Conservation (phyloP, 2,329 filamentous ascomycete genomes). For the Diaporthe velutina region DNA sequence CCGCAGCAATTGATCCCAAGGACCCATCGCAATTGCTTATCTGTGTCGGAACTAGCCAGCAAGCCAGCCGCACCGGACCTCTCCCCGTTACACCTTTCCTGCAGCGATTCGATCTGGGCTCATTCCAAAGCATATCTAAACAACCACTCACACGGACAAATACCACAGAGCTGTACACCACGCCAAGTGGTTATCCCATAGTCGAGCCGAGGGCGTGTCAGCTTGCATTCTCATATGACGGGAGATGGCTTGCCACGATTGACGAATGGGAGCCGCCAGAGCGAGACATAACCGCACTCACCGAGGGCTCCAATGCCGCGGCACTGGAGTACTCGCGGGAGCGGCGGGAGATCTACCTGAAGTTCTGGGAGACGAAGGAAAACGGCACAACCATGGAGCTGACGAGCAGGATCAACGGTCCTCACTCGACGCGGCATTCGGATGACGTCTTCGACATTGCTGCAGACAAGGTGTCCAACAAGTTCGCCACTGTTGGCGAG, state of each 20-base stretch:
- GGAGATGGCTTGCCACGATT: slow-evolving; percentile 89
- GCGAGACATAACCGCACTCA: slow-evolving; percentile 74
- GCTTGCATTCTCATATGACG: slow-evolving; percentile 82
- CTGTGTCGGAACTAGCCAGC: slow-evolving; percentile 73
- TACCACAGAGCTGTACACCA: slow-evolving; percentile 83
- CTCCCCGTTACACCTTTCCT: slow-evolving; percentile 70
- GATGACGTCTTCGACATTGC: slow-evolving; percentile 79
- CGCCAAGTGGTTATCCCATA: slow-evolving; percentile 78
- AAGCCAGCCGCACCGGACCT: slow-evolving; percentile 64
- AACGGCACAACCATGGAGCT: slow-evolving; percentile 75
- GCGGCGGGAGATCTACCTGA: slow-evolving; percentile 82
- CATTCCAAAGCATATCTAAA: slow-evolving; percentile 82
- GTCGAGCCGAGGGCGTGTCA: slow-evolving; percentile 83
- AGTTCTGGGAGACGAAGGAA: slow-evolving; percentile 85
- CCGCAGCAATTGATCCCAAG: slow-evolving; percentile 73
- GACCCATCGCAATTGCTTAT: slow-evolving; percentile 75
- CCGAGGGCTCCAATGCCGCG: slow-evolving; percentile 52
- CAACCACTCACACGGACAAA: slow-evolving; percentile 93
- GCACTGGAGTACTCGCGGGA: slow-evolving; percentile 62
- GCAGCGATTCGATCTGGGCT: slow-evolving; percentile 88
- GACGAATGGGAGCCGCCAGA: slow-evolving; percentile 89
- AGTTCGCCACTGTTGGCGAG: slow-evolving; percentile 88
- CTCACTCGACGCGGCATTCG: slow-evolving; percentile 73
- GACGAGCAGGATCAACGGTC: slow-evolving; percentile 84
- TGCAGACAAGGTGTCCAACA: slow-evolving; percentile 74